These are phyloP conservation scores for Infundibulicybe gibba DNA, from an alignment of 768 basidiomycete genomes.

Conservation along the genomic window DNA sequence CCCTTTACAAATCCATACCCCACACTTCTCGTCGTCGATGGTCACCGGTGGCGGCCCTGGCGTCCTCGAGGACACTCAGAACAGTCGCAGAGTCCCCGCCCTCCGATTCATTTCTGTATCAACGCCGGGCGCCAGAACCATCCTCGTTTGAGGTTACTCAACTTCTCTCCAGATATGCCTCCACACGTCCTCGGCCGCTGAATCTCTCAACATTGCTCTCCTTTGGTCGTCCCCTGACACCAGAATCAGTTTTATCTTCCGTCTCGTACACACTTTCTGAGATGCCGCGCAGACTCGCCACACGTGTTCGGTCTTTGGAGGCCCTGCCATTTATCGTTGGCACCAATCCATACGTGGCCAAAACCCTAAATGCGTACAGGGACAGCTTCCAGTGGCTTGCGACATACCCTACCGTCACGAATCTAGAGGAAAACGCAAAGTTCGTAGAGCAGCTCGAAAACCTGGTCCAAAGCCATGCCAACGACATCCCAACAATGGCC, in stretches of 20 bases:
- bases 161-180: conserved; percentile 60
- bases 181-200: conserved; percentile 62
- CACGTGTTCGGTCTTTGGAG: conserved; percentile 71
- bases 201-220: conserved; percentile 73
- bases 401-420: conserved; percentile 60
- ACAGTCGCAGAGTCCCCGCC: conserved; percentile 6
- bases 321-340: conserved; percentile 84
- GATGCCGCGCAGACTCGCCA: conserved; percentile 73
- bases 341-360: conserved; percentile 83
- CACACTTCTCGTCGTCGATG: conserved; percentile 1
- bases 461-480: conserved; percentile 73
- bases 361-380: conserved; percentile 62
- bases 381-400: conserved; percentile 70
- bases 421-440: conserved; percentile 61
- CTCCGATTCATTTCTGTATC: conserved; percentile 7
- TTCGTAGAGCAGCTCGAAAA: conserved; percentile 69
- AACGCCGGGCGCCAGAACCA: conserved; percentile 43
- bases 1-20: background rate
- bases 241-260: conserved; percentile 70
- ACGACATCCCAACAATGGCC: conserved; percentile 89
- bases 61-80: conserved; percentile 4
- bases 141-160: conserved; percentile 50
- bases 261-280: conserved; percentile 72
- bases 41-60: background rate
- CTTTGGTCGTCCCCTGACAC: conserved; percentile 69